These are phyloP conservation scores for Dendrothele bispora DNA, from an alignment of 768 basidiomycete genomes.

Conservation along the genomic window DNA sequence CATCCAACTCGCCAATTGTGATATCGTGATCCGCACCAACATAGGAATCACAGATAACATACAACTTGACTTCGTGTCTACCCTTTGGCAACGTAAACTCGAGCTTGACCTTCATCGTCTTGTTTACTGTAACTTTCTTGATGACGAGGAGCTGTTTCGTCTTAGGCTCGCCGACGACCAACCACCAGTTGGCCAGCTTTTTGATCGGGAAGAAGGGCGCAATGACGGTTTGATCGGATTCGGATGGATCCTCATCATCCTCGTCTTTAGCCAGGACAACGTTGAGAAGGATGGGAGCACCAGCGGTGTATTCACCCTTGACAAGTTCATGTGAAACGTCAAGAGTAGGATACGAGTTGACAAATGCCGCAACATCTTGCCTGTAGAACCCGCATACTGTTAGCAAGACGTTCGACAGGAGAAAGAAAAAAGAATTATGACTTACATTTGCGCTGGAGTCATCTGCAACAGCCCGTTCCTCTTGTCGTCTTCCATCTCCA, in stretches of 20 bases:
- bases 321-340: constrained; percentile 88
- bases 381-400: constrained; percentile 37
- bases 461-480: constrained; percentile 82
- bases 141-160: constrained; percentile 80
- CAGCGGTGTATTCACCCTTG: constrained; percentile 84
- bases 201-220: constrained; percentile 90
- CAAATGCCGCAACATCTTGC: constrained; percentile 92
- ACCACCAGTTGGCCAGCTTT: constrained; percentile 97
- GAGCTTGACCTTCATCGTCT: constrained; percentile 78
- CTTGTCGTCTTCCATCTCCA: constrained; percentile 96
- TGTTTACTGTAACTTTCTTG: constrained; percentile 92
- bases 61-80: constrained; percentile 77
- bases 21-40: constrained; percentile 93
- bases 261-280: constrained; percentile 80
- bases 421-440: constrained; percentile 12
- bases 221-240: constrained; percentile 72
- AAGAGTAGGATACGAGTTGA: constrained; percentile 96
- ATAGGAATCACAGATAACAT: constrained; percentile 92
- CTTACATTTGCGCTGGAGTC: constrained; percentile 84
- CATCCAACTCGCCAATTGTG: constrained; percentile 76
- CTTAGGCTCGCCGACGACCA: constrained; percentile 85
- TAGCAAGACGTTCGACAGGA: no score
- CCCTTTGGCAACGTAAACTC: constrained; percentile 90
- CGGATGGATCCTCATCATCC: constrained; percentile 66
- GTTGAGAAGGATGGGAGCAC: constrained; percentile 77